Evolutionary conservation across 208 protist genomes (phyloP).

Genomic region (Trypanosoma congolense): DNA sequence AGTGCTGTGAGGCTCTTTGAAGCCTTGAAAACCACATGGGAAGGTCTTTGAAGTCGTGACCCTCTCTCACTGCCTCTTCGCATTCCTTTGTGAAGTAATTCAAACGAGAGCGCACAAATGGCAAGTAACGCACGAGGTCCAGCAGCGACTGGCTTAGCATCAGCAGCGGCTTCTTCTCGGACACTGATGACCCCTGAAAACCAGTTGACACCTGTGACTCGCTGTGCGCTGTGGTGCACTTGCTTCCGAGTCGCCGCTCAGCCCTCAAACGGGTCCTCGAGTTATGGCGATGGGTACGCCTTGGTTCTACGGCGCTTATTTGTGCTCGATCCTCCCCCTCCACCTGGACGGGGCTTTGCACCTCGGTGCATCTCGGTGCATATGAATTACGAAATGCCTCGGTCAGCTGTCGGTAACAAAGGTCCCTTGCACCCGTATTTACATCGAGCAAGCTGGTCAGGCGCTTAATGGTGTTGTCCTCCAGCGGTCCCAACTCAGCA

Average conservation of each 20-base stretch:
- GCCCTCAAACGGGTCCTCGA: not conserved
- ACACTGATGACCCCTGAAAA: too few relatives aligned
- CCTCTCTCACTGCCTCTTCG: constrained; percentile 14
- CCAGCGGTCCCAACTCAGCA: constrained; percentile 27
- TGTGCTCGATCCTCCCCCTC: not conserved
- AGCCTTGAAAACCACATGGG: constrained; percentile 29
- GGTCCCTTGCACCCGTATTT: constrained; percentile 32
- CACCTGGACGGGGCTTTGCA: too few relatives aligned
- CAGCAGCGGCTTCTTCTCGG: constrained; percentile 7
- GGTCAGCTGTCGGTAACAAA: constrained; percentile 27
- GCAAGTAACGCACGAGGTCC: constrained; percentile 33
- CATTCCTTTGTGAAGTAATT: constrained; percentile 26
- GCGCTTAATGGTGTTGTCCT: constrained; percentile 17
- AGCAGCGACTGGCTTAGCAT: constrained; percentile 25
- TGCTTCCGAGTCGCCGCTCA: not conserved
- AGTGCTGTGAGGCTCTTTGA: constrained; percentile 18
- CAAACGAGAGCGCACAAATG: constrained; percentile 36
- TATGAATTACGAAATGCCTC: constrained; percentile 20
- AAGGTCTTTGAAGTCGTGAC: constrained; percentile 12
- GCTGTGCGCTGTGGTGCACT: too few relatives aligned
- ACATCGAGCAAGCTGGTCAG: constrained; percentile 30
- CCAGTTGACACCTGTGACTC: too few relatives aligned
- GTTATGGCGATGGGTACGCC: not conserved
- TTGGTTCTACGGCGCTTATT: not conserved
- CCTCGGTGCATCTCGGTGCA: too few relatives aligned